Percentiles rank a stretch among this genome's conserved stretches.
phyloP scores from a whole-genome alignment of 345 rosid genomes.

The Raphanus sativus region DNA sequence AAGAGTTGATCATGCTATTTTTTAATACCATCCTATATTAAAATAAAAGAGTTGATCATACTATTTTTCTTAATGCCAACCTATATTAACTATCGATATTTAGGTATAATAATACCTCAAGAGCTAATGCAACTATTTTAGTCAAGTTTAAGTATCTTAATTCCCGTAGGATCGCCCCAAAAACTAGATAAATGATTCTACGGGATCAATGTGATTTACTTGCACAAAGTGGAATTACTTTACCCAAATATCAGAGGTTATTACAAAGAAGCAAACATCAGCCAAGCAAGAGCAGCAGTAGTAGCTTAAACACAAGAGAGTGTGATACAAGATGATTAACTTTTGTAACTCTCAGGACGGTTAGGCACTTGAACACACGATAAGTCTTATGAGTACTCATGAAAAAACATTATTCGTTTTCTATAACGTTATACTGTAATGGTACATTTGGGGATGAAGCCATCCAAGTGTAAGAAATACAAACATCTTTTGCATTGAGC shows the following conservation, averaged over 20 bases:
- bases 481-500: slow-evolving; percentile 1
- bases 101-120: too few species aligned
- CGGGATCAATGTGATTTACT: too few species aligned
- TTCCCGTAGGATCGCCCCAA: too few species aligned
- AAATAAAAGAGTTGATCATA: too few species aligned
- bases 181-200: too few species aligned
- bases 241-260: not conserved
- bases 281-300: not conserved
- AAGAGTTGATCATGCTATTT: too few species aligned
- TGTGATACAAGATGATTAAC: not conserved
- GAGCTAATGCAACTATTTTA: too few species aligned
- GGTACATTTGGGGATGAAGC: not conserved
- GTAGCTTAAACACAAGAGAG: not conserved
- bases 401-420: not conserved
- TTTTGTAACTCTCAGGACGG: not conserved
- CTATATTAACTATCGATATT: too few species aligned
- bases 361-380: not conserved
- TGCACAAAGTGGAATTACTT: not conserved
- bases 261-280: not conserved
- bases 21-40: too few species aligned
- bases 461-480: not conserved
- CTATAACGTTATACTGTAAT: not conserved
- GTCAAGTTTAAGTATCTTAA: too few species aligned
- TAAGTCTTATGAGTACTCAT: too few species aligned
- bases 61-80: too few species aligned